Evolutionary conservation across 2,329 filamentous ascomycete genomes (phyloP).

Genomic region (Diaporthe velutina): DNA sequence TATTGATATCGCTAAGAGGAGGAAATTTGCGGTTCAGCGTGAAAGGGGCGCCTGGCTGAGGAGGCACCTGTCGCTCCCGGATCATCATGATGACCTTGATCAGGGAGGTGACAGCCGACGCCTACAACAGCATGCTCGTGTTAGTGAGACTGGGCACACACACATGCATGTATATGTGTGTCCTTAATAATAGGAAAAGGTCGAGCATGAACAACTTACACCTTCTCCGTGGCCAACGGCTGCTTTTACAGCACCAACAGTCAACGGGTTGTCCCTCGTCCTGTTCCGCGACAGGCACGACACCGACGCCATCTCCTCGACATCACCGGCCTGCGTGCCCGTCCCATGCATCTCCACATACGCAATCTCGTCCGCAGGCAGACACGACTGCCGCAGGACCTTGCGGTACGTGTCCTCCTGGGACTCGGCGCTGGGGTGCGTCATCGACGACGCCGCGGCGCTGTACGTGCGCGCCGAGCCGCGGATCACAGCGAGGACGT

Average conservation of each 20-base stretch:
- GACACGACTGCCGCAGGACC: neutral
- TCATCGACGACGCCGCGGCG: neutral
- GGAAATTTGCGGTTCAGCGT: constrained; percentile 11
- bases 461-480: constrained; percentile 53
- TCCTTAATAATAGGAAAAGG: no score
- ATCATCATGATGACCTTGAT: constrained; percentile 21
- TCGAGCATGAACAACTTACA: constrained; percentile 18
- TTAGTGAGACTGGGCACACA: neutral
- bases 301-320: constrained; percentile 2
- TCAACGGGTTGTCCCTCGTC: neutral
- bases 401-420: neutral
- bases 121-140: neutral
- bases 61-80: neutral
- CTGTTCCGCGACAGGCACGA: neutral
- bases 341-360: constrained; percentile 26
- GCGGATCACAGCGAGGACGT: constrained; percentile 54
- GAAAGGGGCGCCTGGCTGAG: neutral
- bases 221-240: constrained; percentile 11
- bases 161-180: neutral
- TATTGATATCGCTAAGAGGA: neutral
- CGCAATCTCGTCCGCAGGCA: neutral
- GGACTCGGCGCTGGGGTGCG: neutral
- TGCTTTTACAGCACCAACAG: constrained; percentile 15
- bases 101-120: neutral
- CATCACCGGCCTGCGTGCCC: constrained; percentile 21